Base-by-base conservation (phyloP, 2,329 filamentous ascomycete species). In the Orbilia oligospora region DNA sequence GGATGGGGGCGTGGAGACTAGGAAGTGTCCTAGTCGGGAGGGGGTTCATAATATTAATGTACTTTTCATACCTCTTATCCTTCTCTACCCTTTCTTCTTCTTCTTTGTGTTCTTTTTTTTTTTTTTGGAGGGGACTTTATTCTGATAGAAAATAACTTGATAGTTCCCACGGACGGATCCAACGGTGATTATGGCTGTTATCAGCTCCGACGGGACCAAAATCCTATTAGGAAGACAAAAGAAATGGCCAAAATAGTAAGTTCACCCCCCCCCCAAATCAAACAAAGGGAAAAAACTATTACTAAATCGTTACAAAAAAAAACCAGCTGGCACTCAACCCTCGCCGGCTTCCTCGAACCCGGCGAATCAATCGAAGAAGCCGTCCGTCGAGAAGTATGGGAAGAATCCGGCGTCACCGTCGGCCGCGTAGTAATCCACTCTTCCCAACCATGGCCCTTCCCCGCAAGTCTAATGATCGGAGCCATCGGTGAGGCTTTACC, bases 161-260 rank as follows among this genome's bases (percentile, higher is more conserved):
- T 91, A 89, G 83, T 98, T 97, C 87, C 95, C 95, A 1, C 90
- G 94, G 64, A 97, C 95, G 1, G 94, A 97, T 82, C 94, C 94
- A 0, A 97, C 93, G 30, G 94, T 98, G 84, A 99, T 99, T 85
- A 94, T 97, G 86, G 95, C 94, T 0, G 91, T 97, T 10, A 89
- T 98, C 36, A 97, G 92, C 67, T 87, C 91, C 64, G 93, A 97
- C 81, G 92, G 92, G 63, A 88, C 91, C 81, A 89, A 90, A 79
- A 86, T 97, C 46, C 89, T 99, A 6, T 91, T 99, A 0, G 96
- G 96, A 44, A 91, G 96, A 14, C 90, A 93, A 83, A 92, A 92
- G 85, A 89, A 93, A 67, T 99, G 91, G 88, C 96, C 96, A 0
- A 80, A 80, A 65, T 61, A 80, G 79, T 80, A 56, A 22, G 56